Base-by-base conservation (phyloP, 192 early-diverging fungal genomes). In the Funneliformis geosporum region DNA sequence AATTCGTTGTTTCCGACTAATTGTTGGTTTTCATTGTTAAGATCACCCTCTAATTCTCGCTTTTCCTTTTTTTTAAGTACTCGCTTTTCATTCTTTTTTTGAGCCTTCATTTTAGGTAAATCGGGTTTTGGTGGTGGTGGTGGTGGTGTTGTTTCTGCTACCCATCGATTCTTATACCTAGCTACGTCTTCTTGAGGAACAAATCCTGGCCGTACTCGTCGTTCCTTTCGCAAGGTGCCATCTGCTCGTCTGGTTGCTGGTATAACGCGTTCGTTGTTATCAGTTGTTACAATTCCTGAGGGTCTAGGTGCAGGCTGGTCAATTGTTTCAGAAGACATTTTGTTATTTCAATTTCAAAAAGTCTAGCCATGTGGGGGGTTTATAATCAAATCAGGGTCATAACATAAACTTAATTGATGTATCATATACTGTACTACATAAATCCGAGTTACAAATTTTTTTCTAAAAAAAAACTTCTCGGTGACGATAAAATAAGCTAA, bases 181-280 rank as follows among this genome's bases (percentile, higher is more conserved):
- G 74, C 75, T 2, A 92, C 85, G 79, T 94, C 93, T 77, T 93
- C 92, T 39, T 79, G 83, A 25, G 91, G 90, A 11, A 87, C 87
- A 79, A 85, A 94, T 6, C 93, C 93, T 43, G 89, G 88, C 16
- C 93, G 87, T 42, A 94, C 84, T 73, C 89, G 89, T 60, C 89
- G 88, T 80, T 93, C 93, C 47, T 89, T 90, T 78, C 93, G 86
- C 47, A 89, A 64, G 21, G 89, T 87, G 43, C 93, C 93, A 74
- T 94, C 93, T 7, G 93, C 83, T 28, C 93, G 87, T 40, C 85
- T 88, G 23, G 85, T 84, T 60, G 88, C 86, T 25, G 92, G 90
- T 12, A 94, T 88, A 47, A 90, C 83, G 3, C 90, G 87, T 33
- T 86, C 88, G 79, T 87, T 89, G 5, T 73, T 62, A 10, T 74